Base-by-base conservation (phyloP, 2,329 filamentous ascomycete species). In the Claviceps maximensis region DNA sequence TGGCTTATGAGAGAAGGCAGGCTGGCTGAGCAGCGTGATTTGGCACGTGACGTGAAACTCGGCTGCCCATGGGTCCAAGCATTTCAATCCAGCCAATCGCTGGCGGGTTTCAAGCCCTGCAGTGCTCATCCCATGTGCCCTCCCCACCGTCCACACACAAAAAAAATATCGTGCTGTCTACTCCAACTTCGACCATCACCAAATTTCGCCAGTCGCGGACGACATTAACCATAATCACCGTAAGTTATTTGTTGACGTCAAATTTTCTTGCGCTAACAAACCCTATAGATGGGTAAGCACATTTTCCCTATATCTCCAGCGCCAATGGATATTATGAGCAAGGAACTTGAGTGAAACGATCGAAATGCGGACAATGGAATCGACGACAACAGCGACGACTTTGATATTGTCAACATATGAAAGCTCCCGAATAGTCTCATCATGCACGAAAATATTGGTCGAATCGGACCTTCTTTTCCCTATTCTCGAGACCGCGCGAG, bases 241-340 rank as follows among this genome's bases (percentile, higher is more conserved):
- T 77, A 72, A 70, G 75, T 74, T 58, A 51, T 49, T 53, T 58
- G 53, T 55, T 54, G 3, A 55, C 55, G 59, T 67, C 63, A 61
- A 69, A 69, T 66, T 61, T 65, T 68, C 58, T 53, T 53, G 53
- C 60, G 65, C 72, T 76, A 65, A 76, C 67, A 59, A 60, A 57
- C 44, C 53, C 58, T 58, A 58, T 67, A 82, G 78, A 82, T 82
- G 79, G 78, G 79, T 82, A 81, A 81, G 78, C 67, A 62, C 36
- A 55, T 57, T 66, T 55, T 55, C 59, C 54, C 58, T 56, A 56
- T 58, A 41, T 55, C 41, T 47, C 55, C 7, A 49, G 27, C 15
- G 29, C 33, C 25, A 9, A 27, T n/a, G 36, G 19, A 21, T 33
- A n/a, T 9, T 36, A 12, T 21, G 36, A 45, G 19, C 10, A 45